Evolutionary conservation across 2,329 filamentous ascomycete genomes (phyloP), one percentile per base, ranked within the genome.

Genomic region (Colletotrichum camelliae): DNA sequence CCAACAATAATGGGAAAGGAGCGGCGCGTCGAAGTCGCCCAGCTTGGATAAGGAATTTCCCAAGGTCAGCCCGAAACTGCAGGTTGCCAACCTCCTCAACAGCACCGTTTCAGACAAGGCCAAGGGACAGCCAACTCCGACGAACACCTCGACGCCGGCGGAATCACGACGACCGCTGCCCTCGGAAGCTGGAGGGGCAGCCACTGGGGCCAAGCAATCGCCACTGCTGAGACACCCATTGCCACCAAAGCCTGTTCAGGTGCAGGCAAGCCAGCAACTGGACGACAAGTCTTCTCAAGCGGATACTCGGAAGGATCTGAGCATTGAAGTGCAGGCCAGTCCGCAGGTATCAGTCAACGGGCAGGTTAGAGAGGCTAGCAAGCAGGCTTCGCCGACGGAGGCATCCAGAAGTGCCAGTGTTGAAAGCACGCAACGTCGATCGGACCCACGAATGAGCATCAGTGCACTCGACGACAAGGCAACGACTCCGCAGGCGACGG

Each of bases 371-470:
- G 69, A 61, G 18, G 29, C 16, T 5, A 61, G 61, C 13, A 70
- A 72, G 24, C 72, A 67, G 52, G 18, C 68, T 12, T 68, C 73
- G 58, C 57, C 70, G 6, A 52, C n/a, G 16, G 68, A 72, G 18
- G 3, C 31, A 9, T 39, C 37, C 8, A 52, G 70, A 18, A 70
- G 37, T 16, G 69, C 24, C 7, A 68, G 73, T 27, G 64, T 16
- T n/a, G 73, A 75, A 13, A 68, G 73, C 29, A 29, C 33, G 6
- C n/a, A 62, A 13, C 73, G 62, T 31, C 72, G 62, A 29, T 55
- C 72, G 4, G 73, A 75, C 52, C 73, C 73, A 5, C 69, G 73
- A 5, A 75, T 75, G 73, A 75, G 73, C 57, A 75, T 75, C 55
- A 73, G 60, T 21, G 70, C 73, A 16, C 64, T 73, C 27, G 73